These are phyloP conservation scores for Sporothrix luriei DNA, from an alignment of 2,329 filamentous ascomycete species.

Conservation along the genomic window DNA sequence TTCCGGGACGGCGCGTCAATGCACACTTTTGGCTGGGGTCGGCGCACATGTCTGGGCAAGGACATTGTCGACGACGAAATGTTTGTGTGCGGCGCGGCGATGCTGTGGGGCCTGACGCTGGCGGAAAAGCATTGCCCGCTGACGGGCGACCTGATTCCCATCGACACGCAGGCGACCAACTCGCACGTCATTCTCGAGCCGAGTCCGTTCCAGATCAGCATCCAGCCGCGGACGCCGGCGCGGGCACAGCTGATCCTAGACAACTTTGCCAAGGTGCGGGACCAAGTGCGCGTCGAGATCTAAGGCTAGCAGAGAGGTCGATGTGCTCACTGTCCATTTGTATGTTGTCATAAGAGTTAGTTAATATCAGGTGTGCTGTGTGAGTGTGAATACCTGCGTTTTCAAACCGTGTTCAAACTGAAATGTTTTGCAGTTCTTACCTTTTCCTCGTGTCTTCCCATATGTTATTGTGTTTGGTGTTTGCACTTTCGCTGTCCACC, in stretches of 20 bases:
- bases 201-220: conserved; percentile 50
- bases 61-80: conserved; percentile 64
- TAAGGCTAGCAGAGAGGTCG: neutral
- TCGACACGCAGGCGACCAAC: conserved; percentile 55
- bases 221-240: conserved; percentile 48
- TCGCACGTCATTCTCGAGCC: conserved; percentile 58
- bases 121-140: conserved; percentile 46
- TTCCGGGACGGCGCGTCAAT: conserved; percentile 61
- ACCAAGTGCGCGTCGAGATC: conserved; percentile 40
- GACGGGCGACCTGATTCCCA: conserved; percentile 49
- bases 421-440: neutral
- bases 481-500: neutral
- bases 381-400: neutral
- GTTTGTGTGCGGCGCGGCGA: conserved; percentile 52
- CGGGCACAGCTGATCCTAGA: conserved; percentile 46
- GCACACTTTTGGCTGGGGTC: conserved; percentile 67
- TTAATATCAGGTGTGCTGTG: conserved; percentile 2
- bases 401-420: neutral
- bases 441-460: neutral
- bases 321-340: neutral
- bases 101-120: conserved; percentile 56
- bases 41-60: conserved; percentile 64
- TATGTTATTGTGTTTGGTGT: neutral
- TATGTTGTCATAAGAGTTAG: conserved; percentile 3
- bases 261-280: conserved; percentile 44